phyloP scores from a whole-genome alignment of 2,329 filamentous ascomycete species.

The Phialophora macrospora region DNA sequence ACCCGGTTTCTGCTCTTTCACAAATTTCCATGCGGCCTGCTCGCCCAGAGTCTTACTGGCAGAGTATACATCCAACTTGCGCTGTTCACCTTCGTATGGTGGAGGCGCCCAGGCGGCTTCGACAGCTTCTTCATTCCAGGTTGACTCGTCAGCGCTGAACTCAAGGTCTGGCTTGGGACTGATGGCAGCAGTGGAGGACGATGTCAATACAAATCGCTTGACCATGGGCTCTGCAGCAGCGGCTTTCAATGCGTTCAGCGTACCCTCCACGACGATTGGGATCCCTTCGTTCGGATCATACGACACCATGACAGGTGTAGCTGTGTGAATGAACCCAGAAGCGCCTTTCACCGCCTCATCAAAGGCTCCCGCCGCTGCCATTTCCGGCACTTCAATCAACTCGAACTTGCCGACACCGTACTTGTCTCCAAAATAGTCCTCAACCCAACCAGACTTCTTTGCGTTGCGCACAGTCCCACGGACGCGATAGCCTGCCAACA shows the following conservation, averaged over 20 bases:
- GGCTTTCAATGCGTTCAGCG: slow-evolving; percentile 44
- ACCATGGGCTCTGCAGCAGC: slow-evolving; percentile 40
- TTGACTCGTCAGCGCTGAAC: slow-evolving; percentile 44
- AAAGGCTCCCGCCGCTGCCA: slow-evolving; percentile 41
- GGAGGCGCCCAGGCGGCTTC: slow-evolving; percentile 46
- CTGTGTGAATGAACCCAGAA: slow-evolving; percentile 48
- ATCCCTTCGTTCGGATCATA: slow-evolving; percentile 51
- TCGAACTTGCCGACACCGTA: slow-evolving; percentile 47
- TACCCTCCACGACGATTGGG: slow-evolving; percentile 54
- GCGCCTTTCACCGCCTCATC: slow-evolving; percentile 43
- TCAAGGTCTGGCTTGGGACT: slow-evolving; percentile 45
- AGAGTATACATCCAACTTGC: slow-evolving; percentile 44
- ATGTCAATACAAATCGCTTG: slow-evolving; percentile 38
- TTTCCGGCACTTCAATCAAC: slow-evolving; percentile 45
- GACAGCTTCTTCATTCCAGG: slow-evolving; percentile 47
- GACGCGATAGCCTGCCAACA: slow-evolving; percentile 52
- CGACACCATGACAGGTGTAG: slow-evolving; percentile 46
- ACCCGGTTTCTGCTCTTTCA: slow-evolving; percentile 41
- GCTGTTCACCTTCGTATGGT: slow-evolving; percentile 43
- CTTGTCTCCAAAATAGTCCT: slow-evolving; percentile 41
- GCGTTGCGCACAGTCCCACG: slow-evolving; percentile 51
- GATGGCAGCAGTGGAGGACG: slow-evolving; percentile 32
- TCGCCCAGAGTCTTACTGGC: slow-evolving; percentile 51
- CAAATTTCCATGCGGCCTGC: slow-evolving; percentile 48
- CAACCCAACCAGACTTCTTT: slow-evolving; percentile 47